phyloP scores from a whole-genome alignment of 495 filamentous ascomycete genomes.

The Letharia lupina region DNA sequence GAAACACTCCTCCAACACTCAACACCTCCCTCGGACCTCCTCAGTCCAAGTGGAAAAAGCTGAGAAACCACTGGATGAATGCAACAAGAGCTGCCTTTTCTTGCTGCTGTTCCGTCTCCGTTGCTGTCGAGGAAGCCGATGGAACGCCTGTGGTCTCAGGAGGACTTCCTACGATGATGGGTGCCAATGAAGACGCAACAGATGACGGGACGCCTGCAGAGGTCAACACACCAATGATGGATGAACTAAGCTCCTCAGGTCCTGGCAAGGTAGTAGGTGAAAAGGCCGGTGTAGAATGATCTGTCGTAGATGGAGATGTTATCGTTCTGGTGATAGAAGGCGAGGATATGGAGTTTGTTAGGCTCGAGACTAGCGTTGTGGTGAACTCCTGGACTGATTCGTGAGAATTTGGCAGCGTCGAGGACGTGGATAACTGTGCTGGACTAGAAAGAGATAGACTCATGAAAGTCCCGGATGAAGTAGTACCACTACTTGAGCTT shows the following conservation, averaged over 20 bases:
- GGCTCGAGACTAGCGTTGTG: constrained; percentile 16
- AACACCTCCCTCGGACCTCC: neutral
- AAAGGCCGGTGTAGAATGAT: neutral
- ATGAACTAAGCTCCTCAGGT: constrained; percentile 16
- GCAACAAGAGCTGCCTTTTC: constrained; percentile 22
- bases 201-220: constrained; percentile 19
- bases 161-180: constrained; percentile 18
- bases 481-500: neutral
- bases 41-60: constrained; percentile 17
- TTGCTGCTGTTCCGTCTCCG: constrained; percentile 13
- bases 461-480: neutral
- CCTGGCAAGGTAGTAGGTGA: constrained; percentile 8
- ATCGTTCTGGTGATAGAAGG: neutral
- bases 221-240: constrained; percentile 17
- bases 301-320: neutral
- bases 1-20: neutral
- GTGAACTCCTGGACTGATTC: constrained; percentile 7
- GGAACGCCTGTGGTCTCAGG: constrained; percentile 4
- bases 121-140: constrained; percentile 11
- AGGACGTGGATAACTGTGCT: neutral
- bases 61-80: constrained; percentile 25
- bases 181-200: constrained; percentile 19
- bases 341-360: constrained; percentile 14
- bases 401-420: neutral
- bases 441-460: neutral